phyloP scores from a whole-genome alignment of 2,329 filamentous ascomycete species.

The Talaromyces sp. region DNA sequence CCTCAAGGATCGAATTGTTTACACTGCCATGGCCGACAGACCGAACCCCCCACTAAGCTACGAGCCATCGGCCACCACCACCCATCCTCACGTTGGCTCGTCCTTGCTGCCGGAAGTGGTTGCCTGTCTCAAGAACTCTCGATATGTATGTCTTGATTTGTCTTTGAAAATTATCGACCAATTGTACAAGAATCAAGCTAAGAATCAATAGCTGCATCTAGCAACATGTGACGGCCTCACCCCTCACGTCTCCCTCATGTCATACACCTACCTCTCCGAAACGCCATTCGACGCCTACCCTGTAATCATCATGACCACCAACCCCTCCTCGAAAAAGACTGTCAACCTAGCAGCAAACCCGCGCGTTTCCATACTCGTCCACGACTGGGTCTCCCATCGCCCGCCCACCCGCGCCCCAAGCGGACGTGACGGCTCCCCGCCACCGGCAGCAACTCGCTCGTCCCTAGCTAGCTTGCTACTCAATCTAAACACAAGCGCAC shows the following conservation, averaged over 20 bases:
- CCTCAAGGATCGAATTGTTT: too few species aligned
- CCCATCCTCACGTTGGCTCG: slow-evolving; percentile 62
- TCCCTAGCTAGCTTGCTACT: slow-evolving; percentile 77
- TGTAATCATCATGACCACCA: slow-evolving; percentile 92
- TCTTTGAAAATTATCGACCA: not conserved
- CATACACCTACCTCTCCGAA: slow-evolving; percentile 90
- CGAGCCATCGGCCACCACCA: slow-evolving; percentile 68
- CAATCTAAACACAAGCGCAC: slow-evolving; percentile 82
- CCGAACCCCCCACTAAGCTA: slow-evolving; percentile 67
- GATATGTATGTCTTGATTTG: slow-evolving; percentile 62
- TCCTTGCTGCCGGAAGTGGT: slow-evolving; percentile 78
- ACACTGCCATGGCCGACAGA: slow-evolving; percentile 39
- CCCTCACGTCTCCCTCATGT: slow-evolving; percentile 96
- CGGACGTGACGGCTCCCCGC: slow-evolving; percentile 56
- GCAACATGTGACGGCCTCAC: slow-evolving; percentile 79
- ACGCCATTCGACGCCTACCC: slow-evolving; percentile 64
- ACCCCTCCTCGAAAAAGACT: slow-evolving; percentile 65
- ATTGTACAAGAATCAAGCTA: not conserved
- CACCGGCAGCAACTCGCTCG: slow-evolving; percentile 59
- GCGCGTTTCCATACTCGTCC: slow-evolving; percentile 86
- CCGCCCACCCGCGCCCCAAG: slow-evolving; percentile 64
- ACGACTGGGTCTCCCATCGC: slow-evolving; percentile 95
- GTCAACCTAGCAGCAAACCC: slow-evolving; percentile 79
- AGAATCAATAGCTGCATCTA: slow-evolving; percentile 69
- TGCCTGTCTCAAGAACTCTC: slow-evolving; percentile 86